Percentiles rank a stretch among this genome's conserved stretches.
These are phyloP conservation scores for Comarum palustre DNA, from an alignment of 306 rosid species.

Conservation along the genomic window DNA sequence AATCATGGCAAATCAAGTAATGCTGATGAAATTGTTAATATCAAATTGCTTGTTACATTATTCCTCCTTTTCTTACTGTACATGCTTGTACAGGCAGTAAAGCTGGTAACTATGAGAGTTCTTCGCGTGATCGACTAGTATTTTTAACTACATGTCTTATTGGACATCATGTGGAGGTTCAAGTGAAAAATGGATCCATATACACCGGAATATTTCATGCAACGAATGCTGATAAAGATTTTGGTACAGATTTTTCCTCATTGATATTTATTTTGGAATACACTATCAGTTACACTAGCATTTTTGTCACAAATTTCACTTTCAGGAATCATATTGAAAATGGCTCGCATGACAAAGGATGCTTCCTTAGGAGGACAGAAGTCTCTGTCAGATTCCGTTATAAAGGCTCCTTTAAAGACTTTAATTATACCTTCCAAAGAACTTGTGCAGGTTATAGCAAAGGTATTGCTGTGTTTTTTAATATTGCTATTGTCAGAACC, in stretches of 20 bases:
- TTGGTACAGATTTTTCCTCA: slow-evolving; percentile 49
- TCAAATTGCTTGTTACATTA: background rate
- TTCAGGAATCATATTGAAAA: slow-evolving; percentile 73
- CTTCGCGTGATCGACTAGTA: slow-evolving; percentile 71
- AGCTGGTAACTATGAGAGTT: slow-evolving; percentile 55
- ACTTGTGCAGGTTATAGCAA: slow-evolving; percentile 85
- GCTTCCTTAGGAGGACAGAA: slow-evolving; percentile 62
- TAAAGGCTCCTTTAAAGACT: slow-evolving; percentile 69
- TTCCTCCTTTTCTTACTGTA: slow-evolving; percentile 28
- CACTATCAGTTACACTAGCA: background rate
- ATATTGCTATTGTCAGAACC: background rate
- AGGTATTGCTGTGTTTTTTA: slow-evolving; percentile 55
- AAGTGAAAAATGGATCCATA: slow-evolving; percentile 79
- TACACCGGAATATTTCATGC: slow-evolving; percentile 94
- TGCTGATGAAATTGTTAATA: slow-evolving; percentile 38
- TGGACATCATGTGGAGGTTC: slow-evolving; percentile 96
- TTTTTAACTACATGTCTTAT: slow-evolving; percentile 64
- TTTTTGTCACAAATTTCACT: slow-evolving; percentile 10
- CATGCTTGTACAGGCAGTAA: slow-evolving; percentile 52
- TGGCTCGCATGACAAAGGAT: slow-evolving; percentile 81
- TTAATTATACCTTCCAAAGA: slow-evolving; percentile 69
- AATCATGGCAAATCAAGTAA: slow-evolving; percentile 50
- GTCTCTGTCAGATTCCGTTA: slow-evolving; percentile 47
- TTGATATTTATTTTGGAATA: background rate
- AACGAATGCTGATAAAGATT: slow-evolving; percentile 66